phyloP scores from a whole-genome alignment of 352 stramenopile genomes.

The Globisporangium nunn region DNA sequence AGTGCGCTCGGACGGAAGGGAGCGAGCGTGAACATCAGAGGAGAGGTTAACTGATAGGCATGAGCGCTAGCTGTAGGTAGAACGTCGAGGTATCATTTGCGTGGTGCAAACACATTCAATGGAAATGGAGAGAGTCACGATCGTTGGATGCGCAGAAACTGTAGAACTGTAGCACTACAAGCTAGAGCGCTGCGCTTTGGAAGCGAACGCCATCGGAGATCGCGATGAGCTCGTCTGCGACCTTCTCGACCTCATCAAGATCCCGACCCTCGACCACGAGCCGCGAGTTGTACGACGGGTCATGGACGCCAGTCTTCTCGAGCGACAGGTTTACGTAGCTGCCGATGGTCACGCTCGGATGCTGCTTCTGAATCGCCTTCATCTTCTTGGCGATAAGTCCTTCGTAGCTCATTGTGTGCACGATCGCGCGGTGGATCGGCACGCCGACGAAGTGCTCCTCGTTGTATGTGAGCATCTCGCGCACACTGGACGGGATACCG shows the following conservation, averaged over 20 bases:
- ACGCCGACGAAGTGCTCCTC: slow-evolving; percentile 74
- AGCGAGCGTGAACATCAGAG: background rate
- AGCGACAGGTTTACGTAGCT: slow-evolving; percentile 81
- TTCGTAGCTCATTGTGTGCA: slow-evolving; percentile 64
- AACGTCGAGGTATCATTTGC: background rate
- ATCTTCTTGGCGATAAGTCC: slow-evolving; percentile 57
- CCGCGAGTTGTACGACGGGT: slow-evolving; percentile 62
- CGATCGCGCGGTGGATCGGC: slow-evolving; percentile 66
- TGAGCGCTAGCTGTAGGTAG: slow-evolving; percentile 1
- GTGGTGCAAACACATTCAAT: background rate
- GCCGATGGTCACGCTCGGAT: slow-evolving; percentile 66
- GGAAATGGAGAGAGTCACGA: background rate
- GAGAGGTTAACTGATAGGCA: background rate
- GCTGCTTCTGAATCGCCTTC: slow-evolving; percentile 53
- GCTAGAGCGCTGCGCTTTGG: background rate
- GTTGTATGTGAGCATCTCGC: slow-evolving; percentile 76
- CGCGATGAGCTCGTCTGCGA: slow-evolving; percentile 33
- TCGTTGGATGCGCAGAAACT: background rate
- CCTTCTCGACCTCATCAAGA: slow-evolving; percentile 38
- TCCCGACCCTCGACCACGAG: slow-evolving; percentile 62
- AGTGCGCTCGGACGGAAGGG: background rate
- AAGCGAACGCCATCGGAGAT: slow-evolving; percentile 21
- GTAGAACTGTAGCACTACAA: too few relatives aligned
- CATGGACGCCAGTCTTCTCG: slow-evolving; percentile 41
- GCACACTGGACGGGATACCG: slow-evolving; percentile 74